Conservation (phyloP, 768 basidiomycete genomes). For the Grammothele lineata region DNA sequence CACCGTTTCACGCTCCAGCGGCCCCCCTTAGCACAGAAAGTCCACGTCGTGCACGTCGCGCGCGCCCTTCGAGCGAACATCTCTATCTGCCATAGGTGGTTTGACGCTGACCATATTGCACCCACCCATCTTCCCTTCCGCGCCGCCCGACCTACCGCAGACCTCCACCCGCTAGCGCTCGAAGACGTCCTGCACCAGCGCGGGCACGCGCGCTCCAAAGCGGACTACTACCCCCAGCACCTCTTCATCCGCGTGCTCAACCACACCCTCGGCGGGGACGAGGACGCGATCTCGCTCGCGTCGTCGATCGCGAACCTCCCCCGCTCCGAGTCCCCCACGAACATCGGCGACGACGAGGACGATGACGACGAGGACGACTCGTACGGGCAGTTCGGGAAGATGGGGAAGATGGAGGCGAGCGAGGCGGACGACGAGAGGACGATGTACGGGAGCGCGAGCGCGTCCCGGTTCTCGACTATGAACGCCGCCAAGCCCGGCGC, state of each 20-base stretch:
- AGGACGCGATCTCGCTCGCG: constrained; percentile 13
- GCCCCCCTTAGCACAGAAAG: no score
- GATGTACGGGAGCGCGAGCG: constrained; percentile 21
- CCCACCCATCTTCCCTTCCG: no score
- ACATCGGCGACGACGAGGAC: constrained; percentile 14
- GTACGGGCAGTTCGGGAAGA: constrained; percentile 18
- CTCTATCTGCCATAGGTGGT: no score
- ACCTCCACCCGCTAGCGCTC: constrained; percentile 65
- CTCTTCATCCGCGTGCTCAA: constrained; percentile 67
- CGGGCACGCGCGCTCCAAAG: constrained; percentile 55
- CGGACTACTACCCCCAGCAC: constrained; percentile 66
- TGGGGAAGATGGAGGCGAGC: constrained; percentile 26
- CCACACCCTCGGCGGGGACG: constrained; percentile 43
- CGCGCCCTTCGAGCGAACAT: no score
- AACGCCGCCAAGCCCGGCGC: background rate
- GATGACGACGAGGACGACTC: constrained; percentile 24
- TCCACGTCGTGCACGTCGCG: no score
- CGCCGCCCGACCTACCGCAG: no score
- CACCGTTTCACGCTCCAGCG: no score
- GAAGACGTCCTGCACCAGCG: constrained; percentile 64
- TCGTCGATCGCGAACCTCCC: constrained; percentile 25
- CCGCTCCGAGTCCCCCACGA: constrained; percentile 31
- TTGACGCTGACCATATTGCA: no score
- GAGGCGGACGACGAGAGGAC: constrained; percentile 29
- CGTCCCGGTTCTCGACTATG: constrained; percentile 20